phyloP scores from a whole-genome alignment of 2,329 filamentous ascomycete genomes.

The Venturia oleaginea region DNA sequence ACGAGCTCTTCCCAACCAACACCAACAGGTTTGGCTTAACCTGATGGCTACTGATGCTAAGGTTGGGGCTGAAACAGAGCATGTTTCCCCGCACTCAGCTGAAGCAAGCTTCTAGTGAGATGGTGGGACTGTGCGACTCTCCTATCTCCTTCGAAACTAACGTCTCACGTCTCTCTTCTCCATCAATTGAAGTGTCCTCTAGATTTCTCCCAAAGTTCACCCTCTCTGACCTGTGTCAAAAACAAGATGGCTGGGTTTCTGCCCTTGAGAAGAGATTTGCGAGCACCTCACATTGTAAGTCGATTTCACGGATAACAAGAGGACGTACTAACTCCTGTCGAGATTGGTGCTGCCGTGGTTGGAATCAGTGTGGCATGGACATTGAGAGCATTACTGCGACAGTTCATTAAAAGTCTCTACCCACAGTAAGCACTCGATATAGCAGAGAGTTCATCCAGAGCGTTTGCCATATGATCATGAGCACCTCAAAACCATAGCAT shows the following conservation, averaged over 20 bases:
- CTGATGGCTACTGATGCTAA: not conserved
- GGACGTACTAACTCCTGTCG: not conserved
- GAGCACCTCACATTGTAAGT: not conserved
- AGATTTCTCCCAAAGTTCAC: not conserved
- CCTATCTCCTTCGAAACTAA: not conserved
- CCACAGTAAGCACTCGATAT: not conserved
- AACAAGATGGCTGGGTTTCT: not conserved
- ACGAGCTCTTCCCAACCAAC: too few relatives aligned
- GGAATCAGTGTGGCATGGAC: slow-evolving; percentile 1
- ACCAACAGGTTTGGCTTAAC: not conserved
- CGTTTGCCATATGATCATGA: not conserved
- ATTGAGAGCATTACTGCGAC: not conserved
- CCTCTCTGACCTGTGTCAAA: not conserved
- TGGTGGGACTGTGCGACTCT: not conserved
- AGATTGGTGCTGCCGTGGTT: slow-evolving; percentile 7
- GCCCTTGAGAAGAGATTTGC: not conserved
- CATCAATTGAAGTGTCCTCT: not conserved
- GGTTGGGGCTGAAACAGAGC: not conserved
- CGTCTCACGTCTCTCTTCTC: not conserved
- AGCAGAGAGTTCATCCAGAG: not conserved
- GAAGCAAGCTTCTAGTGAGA: not conserved
- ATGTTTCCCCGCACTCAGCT: not conserved
- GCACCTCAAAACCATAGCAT: not conserved
- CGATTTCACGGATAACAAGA: not conserved
- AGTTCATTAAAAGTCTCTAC: slow-evolving; percentile 1